Evolutionary conservation across 2,329 filamentous ascomycete species (phyloP), one percentile per base, ranked within the genome.

Genomic region (Colletotrichum sp.): DNA sequence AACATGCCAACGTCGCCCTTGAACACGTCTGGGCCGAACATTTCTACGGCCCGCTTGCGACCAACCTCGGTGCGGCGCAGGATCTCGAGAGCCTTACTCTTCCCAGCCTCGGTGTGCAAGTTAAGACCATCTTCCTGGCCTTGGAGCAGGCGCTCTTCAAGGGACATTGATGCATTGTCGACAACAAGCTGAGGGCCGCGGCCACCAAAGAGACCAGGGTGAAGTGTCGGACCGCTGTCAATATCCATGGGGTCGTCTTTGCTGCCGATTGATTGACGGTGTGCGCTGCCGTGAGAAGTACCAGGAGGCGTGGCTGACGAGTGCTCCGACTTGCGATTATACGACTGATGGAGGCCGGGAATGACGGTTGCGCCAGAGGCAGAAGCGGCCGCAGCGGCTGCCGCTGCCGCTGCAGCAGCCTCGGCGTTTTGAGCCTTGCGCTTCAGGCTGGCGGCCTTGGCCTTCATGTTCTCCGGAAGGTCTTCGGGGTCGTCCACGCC

Each of bases 401-500:
- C 80, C 0, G 82, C 80, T 0, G 82, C 86, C 0, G 85, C 85
- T 0, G 88, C 87, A 0, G 88, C 88, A 1, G 88, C 88, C 72
- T 91, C 90, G 3, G 90, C 89, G 67, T 90, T 90, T 65, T 92
- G 86, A 6, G 93, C 92, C 83, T 96, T 96, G 30, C 94, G 92
- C 77, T 95, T 94, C 8, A 93, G 85, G 77, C 91, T 92, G 77
- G 94, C 93, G 0, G 93, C 93, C 82, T 98, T 98, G 6, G 94
- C 92, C 78, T 95, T 93, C 77, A 96, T 91, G 79, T 94, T 92
- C 77, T 96, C 93, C 0, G 97, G 97, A 6, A 99, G 89, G 79
- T 98, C 95, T 70, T 99, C 96, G 0, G 95, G 95, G 79, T 98
- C 95, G 5, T 96, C 93, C 15, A 99, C 95, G 3, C 96, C 96